Evolutionary conservation across 257 asterid species (phyloP).

Genomic region (Cruciata laevipes): DNA sequence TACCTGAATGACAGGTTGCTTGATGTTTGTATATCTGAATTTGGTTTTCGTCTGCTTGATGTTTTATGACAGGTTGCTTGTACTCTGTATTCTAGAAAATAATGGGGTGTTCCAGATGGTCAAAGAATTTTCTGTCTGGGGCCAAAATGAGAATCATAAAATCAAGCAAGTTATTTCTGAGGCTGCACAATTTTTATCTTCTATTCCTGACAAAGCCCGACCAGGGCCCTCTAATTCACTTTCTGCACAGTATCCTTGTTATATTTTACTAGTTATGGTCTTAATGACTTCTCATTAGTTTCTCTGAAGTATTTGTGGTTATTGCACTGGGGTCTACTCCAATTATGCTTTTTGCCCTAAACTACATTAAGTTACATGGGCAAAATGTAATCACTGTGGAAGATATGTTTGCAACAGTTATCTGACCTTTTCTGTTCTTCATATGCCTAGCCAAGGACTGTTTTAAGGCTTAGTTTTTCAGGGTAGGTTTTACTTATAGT

Average conservation of each 20-base stretch:
- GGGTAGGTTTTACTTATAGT: background rate
- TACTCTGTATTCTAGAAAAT: slow-evolving; percentile 70
- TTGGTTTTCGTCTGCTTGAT: no score
- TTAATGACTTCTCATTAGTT: slow-evolving; percentile 10
- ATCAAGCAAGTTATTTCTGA: slow-evolving; percentile 43
- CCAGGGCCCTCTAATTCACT: slow-evolving; percentile 58
- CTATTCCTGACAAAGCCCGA: slow-evolving; percentile 92
- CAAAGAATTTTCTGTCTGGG: slow-evolving; percentile 41
- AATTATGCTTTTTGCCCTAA: background rate
- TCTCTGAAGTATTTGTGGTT: background rate
- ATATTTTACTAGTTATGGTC: slow-evolving; percentile 5
- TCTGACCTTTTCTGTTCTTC: background rate
- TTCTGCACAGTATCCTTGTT: slow-evolving; percentile 73
- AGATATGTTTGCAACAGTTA: background rate
- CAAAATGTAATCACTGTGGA: background rate
- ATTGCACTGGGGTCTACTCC: background rate
- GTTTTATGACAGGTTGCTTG: slow-evolving; percentile 54
- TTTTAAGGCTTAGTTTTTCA: background rate
- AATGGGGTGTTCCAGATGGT: slow-evolving; percentile 45
- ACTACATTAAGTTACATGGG: background rate
- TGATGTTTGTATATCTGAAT: no score
- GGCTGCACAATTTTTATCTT: slow-evolving; percentile 67
- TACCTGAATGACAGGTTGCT: no score
- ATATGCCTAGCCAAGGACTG: background rate
- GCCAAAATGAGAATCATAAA: slow-evolving; percentile 45